Evolutionary conservation across 1,284 basidiomycete species (phyloP), one percentile per base, ranked within the genome.

Genomic region (Papiliotrema terrestris): DNA sequence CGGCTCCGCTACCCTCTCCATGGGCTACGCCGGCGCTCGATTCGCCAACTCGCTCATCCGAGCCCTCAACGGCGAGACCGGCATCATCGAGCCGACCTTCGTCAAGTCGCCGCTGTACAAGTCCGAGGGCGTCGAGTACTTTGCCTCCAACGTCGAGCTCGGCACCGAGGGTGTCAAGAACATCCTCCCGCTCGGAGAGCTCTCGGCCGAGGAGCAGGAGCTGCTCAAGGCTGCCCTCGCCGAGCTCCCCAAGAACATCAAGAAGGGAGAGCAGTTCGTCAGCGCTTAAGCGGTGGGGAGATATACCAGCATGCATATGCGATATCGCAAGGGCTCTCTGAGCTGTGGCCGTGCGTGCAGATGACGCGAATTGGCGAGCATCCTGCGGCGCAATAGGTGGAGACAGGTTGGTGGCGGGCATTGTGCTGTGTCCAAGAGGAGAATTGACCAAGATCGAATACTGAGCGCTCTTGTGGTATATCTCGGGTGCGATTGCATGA

Each of bases 161-260:
- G 90, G 91, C 61, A 76, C 80, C 57, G 85, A 92, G 61, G 93
- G 93, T 83, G 90, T 95, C 61, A 86, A 87, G 80, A 89, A 86
- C 80, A 95, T 97, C 73, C 81, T 87, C 81, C 84, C 86, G 26
- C 75, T 96, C 58, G 93, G 93, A 50, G 67, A 80, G 39, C 72
- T 96, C 68, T 82, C 87, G 36, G 80, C 85, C 45, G 83, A 88
- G 74, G 93, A 96, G 81, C 77, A 94, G 83, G 85, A 87, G 76
- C 83, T 95, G 59, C 80, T 96, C 70, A 88, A 86, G 45, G 91
- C 87, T 49, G 91, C 88, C 82, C 76, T 95, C 72, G 91, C 91
- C 61, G 91, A 94, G 74, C 84, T 95, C 71, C 89, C 89, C 84
- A 93, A 91, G 85, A 96, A 96, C 86, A 94, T 97, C 71, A 86